Base-by-base conservation (phyloP, 768 basidiomycete species). In the Dendrothele bispora region DNA sequence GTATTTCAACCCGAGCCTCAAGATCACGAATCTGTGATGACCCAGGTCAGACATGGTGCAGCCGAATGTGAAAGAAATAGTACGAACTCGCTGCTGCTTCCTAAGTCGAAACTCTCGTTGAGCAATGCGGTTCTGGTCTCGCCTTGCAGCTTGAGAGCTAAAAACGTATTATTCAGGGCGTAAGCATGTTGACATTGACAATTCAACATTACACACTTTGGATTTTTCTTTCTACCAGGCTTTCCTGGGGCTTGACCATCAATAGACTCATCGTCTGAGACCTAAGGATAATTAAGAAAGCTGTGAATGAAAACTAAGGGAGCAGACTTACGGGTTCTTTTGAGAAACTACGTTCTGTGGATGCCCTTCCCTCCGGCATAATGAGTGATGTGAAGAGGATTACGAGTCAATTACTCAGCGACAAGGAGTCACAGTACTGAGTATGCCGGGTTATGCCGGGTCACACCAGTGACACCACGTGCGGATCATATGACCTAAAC, bases 1-100 rank as follows among this genome's bases (percentile, higher is more conserved):
- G 78, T 7, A 97, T 84, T 67, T 95, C 93, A n/a, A 97, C 91
- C 37, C 90, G 82, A 17, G 93, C 93, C 69, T 97, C 94, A 29
- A 97, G 82, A 68, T 97, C 94, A 18, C 93, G 89, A 65, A 97
- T 94, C 91, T 97, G 57, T 40, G 32, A 24, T 38, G 46, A 17
- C n/a, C n/a, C n/a, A 44, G 29, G 38, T 37, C 52, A 46, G 28
- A 25, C 26, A 50, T 42, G 17, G 36, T 12, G 14, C n/a, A 27
- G 29, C 30, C 26, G 17, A 17, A 5, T 7, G 44, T 28, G 25
- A 46, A 40, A 17, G 36, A 34, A 25, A 37, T 38, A 25, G 43
- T 7, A 66, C 73, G 49, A 48, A 86, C 86, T 63, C 86, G 77
- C 54, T 95, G 93, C 60, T 95, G 94, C 63, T 97, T 97, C 58